Evolutionary conservation across 2,329 filamentous ascomycete species (phyloP), one percentile per base, ranked within the genome.

Genomic region (Tolypocladium tropicale): DNA sequence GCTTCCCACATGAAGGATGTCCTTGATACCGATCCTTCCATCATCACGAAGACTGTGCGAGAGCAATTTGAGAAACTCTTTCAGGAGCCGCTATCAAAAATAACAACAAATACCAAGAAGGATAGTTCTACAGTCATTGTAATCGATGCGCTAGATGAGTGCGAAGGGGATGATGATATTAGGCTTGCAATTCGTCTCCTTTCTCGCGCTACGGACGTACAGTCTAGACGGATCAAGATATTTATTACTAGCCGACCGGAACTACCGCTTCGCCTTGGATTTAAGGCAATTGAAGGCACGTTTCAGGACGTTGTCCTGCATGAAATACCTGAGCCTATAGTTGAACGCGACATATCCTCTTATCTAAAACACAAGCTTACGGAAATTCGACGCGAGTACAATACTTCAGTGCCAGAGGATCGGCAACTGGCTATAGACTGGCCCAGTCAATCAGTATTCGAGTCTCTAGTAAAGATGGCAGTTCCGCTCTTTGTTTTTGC

Each of bases 171-270:
- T 4, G 54, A 63, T 1, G 66, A 74, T 43, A 59, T 70, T 14
- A 52, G 52, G 18, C 49, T 71, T 9, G 59, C 75, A 0, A 60
- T 75, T 16, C 62, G 63, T 10, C 50, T 52, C 6, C 10, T 46
- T 1, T 73, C 2, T 23, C 10, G n/a, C n/a, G n/a, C n/a, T 3
- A 41, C 4, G 39, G 23, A 1, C 1, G 1, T 41, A 3, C 5
- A 41, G n/a, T 23, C 39, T 11, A 2, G 21, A 18, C 39, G n/a
- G 7, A n/a, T 41, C 2, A 41, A 41, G 12, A 10, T 41, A 21
- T 74, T 78, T 30, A 23, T 78, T 0, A 77, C 74, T 0, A 77
- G 74, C 48, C 64, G 75, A 14, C 75, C 74, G 0, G 70, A 77
- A 28, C 54, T 73, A 1, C 66, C 68, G 0, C 66, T 76, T 25